These are phyloP conservation scores for Lentinula lateritia DNA, from an alignment of 768 basidiomycete genomes.

Conservation along the genomic window DNA sequence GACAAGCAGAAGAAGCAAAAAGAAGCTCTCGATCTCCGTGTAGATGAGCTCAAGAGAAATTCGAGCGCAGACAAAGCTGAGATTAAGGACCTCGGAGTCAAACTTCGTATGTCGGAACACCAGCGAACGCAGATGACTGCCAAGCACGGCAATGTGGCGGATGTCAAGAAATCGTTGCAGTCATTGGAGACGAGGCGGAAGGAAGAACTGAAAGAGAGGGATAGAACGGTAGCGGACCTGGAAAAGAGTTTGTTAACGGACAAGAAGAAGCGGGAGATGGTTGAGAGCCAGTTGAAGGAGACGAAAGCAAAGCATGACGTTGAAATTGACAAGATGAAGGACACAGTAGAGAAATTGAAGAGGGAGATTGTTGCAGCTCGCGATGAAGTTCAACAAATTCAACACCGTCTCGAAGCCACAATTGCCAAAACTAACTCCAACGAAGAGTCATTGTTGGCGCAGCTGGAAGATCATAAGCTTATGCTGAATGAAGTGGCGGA, in stretches of 20 bases:
- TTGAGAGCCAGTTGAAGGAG: conserved; percentile 41
- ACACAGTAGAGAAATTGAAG: conserved; percentile 28
- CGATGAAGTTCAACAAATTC: conserved; percentile 29
- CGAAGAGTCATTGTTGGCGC: conserved; percentile 41
- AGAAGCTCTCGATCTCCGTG: conserved; percentile 47
- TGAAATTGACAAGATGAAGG: conserved; percentile 29
- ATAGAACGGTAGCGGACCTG: conserved; percentile 49
- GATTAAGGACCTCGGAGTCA: conserved; percentile 55
- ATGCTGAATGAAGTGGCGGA: conserved; percentile 43
- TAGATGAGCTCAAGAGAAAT: conserved; percentile 56
- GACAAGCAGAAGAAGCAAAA: conserved; percentile 64
- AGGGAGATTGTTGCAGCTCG: conserved; percentile 28
- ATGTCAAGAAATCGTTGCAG: conserved; percentile 46
- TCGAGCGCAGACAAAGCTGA: conserved; percentile 48
- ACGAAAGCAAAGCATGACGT: conserved; percentile 34
- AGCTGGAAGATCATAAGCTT: conserved; percentile 44
- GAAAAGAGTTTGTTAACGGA: conserved; percentile 47
- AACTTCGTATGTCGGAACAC: conserved; percentile 52
- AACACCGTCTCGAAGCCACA: conserved; percentile 23
- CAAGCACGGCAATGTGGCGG: conserved; percentile 47
- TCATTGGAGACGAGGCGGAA: conserved; percentile 42
- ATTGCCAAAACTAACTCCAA: conserved; percentile 26
- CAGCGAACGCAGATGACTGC: conserved; percentile 45
- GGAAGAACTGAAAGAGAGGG: conserved; percentile 52
- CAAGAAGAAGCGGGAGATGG: conserved; percentile 41